Percentiles rank a stretch among this genome's conserved stretches.
phyloP scores from a whole-genome alignment of 192 early-diverging fungal species.

The Allomyces macrogynus region DNA sequence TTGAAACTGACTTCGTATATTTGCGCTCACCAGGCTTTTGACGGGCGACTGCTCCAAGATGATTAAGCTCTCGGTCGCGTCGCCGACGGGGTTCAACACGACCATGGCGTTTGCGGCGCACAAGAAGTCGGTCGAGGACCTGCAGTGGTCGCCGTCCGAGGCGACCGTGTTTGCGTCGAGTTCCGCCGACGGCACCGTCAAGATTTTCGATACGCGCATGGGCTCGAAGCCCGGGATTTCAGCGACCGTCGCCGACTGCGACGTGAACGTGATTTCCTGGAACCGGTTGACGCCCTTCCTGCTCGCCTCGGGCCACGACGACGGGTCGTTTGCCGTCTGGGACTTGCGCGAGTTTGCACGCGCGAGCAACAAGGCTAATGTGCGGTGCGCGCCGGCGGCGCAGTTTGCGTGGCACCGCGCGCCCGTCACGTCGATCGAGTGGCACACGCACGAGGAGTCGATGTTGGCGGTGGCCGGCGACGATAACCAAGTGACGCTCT shows the following conservation, averaged over 20 bases:
- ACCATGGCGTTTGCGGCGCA: constrained; percentile 65
- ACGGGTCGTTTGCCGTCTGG: constrained; percentile 88
- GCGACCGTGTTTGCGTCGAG: constrained; percentile 79
- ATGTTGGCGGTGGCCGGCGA: constrained; percentile 76
- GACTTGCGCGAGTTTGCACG: constrained; percentile 52
- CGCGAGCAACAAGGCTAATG: constrained; percentile 15
- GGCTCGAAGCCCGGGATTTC: constrained; percentile 55
- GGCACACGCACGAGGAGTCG: constrained; percentile 82
- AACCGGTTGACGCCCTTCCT: constrained; percentile 66
- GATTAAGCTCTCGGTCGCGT: constrained; percentile 63
- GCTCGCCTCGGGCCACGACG: constrained; percentile 79
- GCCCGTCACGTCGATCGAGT: constrained; percentile 90
- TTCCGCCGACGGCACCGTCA: constrained; percentile 75
- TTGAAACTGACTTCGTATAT: constrained; percentile 2
- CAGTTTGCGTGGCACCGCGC: constrained; percentile 84
- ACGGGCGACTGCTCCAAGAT: constrained; percentile 62
- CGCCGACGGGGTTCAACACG: constrained; percentile 47
- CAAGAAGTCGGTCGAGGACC: constrained; percentile 70
- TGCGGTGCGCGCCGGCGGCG: constrained; percentile 52
- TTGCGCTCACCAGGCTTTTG: constrained; percentile 31
- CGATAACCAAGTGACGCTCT: constrained; percentile 89
- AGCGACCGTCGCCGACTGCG: constrained; percentile 60
- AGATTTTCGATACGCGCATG: constrained; percentile 81
- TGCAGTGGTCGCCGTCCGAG: constrained; percentile 92
- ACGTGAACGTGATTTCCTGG: constrained; percentile 97